Base-by-base conservation (phyloP, 2,329 filamentous ascomycete species). In the Juglanconis juglandina region DNA sequence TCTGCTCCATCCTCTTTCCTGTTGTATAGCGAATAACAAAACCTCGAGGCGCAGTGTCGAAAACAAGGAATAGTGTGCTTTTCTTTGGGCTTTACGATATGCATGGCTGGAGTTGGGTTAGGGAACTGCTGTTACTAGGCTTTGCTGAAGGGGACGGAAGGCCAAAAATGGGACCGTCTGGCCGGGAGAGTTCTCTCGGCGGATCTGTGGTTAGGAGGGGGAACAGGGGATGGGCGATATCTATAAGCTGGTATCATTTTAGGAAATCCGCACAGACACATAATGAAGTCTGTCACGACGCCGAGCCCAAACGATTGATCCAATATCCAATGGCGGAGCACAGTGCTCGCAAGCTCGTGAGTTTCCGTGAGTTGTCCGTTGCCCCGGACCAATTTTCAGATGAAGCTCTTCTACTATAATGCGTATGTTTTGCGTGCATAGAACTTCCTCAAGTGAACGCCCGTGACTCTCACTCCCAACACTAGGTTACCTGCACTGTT, bases 71-170 rank as follows among this genome's bases (percentile, higher is more conserved):
- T 30, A 14, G 4, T 44, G 11, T 32, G 14, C 42, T 44, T n/a
- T 54, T 50, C 5, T 5, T 3, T 32, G 41, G 14, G 8, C 9
- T 24, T 33, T 10, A 34, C 35, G 33, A 44, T 47, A 42, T 59
- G 59, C 59, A 61, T 61, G 33, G 55, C 42, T 44, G 59, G 59
- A 61, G 55, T 61, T 46, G 47, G 51, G 8, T 11, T 24, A 33
- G 32, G n/a, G 39, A n/a, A 42, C 14, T 11, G 30, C 32, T 24
- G 17, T 13, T 10, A 32, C 3, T 48, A 10, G 24, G 46, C 24
- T 48, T 33, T 46, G 37, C 33, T 17, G 52, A 34, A 46, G 34
- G 41, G 53, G 13, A 10, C 32, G 32, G 14, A 48, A n/a, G 8
- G 17, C 35, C 30, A 17, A 8, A 53, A 48, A 8, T 11, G 24